Evolutionary conservation across 2,329 filamentous ascomycete genomes (phyloP).

Genomic region (Chaetomiaceae sp.): DNA sequence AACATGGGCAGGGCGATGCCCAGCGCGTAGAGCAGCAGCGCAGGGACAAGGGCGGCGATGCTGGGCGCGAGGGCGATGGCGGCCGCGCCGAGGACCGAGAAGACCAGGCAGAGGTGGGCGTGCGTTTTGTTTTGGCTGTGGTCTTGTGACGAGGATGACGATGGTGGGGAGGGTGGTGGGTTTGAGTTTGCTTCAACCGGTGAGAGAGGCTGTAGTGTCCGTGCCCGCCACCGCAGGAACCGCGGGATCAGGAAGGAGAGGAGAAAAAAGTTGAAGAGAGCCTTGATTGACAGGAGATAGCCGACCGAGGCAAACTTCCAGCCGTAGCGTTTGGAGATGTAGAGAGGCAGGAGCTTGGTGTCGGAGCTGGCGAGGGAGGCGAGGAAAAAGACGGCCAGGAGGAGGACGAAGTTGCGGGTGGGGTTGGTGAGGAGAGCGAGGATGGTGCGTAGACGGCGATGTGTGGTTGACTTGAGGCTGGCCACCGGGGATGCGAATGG

Average conservation of each 20-base stretch:
- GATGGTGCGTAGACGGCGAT: conserved; percentile 30
- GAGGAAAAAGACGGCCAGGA: conserved; percentile 43
- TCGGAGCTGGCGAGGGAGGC: conserved; percentile 47
- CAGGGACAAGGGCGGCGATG: conserved; percentile 39
- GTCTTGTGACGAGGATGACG: no score
- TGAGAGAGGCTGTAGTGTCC: no score
- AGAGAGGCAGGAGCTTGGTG: conserved; percentile 46
- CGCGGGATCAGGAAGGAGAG: conserved; percentile 40
- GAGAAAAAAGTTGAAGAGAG: conserved; percentile 43
- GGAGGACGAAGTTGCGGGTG: conserved; percentile 37
- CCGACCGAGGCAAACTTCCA: conserved; percentile 45
- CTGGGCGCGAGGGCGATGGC: conserved; percentile 38
- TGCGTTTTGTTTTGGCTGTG: conserved; percentile 32
- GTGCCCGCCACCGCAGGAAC: conserved; percentile 11
- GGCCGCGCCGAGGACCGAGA: conserved; percentile 40
- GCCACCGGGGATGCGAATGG: not conserved
- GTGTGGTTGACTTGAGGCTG: conserved; percentile 30
- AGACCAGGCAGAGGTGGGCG: conserved; percentile 34
- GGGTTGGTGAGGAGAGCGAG: conserved; percentile 9
- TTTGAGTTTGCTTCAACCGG: no score
- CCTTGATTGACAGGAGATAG: conserved; percentile 45
- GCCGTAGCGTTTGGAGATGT: conserved; percentile 45
- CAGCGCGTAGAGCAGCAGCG: conserved; percentile 43
- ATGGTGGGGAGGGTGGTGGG: no score
- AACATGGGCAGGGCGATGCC: conserved; percentile 47